phyloP scores from a whole-genome alignment of 805 yeast genomes.

The Wickerhamomyces mucosus region DNA sequence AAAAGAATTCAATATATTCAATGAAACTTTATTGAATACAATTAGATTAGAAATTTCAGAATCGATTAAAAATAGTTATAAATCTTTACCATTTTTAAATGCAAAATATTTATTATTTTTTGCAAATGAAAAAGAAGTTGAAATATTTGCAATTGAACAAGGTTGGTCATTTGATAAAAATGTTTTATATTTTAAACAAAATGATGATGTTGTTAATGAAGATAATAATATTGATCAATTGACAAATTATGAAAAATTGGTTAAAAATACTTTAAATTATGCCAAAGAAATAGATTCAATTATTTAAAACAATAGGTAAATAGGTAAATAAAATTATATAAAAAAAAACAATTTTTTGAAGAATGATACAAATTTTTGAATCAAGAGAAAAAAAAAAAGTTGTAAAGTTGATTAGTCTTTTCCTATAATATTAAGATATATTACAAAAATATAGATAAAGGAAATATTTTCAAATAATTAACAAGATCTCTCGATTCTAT shows the following conservation, averaged over 20 bases:
- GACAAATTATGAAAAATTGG: conserved; percentile 34
- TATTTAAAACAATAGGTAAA: too few relatives aligned
- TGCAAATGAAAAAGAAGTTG: conserved; percentile 44
- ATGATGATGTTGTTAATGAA: conserved; percentile 17
- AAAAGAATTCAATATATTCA: conserved; percentile 75
- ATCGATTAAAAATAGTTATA: conserved; percentile 74
- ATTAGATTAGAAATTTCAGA: conserved; percentile 80
- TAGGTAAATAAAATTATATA: too few relatives aligned
- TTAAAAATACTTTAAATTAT: conserved; percentile 69
- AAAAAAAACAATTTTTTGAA: too few relatives aligned
- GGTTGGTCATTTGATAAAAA: conserved; percentile 52
- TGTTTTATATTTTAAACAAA: conserved; percentile 40
- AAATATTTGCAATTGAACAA: conserved; percentile 41
- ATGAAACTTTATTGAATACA: conserved; percentile 64
- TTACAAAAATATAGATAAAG: too few relatives aligned
- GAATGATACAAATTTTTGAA: too few relatives aligned
- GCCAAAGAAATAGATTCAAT: conserved; percentile 92
- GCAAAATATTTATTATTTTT: conserved; percentile 75
- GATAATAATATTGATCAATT: conserved; percentile 24
- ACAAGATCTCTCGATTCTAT: too few relatives aligned
- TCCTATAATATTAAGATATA: too few relatives aligned
- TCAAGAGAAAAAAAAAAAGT: too few relatives aligned
- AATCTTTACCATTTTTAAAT: conserved; percentile 67
- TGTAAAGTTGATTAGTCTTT: too few relatives aligned
- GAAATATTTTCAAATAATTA: too few relatives aligned